These are phyloP conservation scores for Eutypella sp. DNA, from an alignment of 2,329 filamentous ascomycete species.

Conservation along the genomic window DNA sequence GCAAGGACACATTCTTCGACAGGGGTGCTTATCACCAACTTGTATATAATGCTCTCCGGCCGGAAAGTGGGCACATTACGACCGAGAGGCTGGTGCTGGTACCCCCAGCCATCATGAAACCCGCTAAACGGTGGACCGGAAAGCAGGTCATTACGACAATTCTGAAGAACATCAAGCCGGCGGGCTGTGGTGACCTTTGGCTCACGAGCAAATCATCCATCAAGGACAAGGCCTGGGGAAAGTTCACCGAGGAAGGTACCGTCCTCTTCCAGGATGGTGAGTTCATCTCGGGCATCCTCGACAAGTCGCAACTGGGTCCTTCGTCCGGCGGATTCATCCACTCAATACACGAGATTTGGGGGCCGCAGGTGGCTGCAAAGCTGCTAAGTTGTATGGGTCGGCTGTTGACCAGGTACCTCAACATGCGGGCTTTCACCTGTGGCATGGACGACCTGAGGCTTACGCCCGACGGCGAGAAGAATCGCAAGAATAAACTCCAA, in stretches of 20 bases:
- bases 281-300: constrained; percentile 83
- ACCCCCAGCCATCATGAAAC: constrained; percentile 76
- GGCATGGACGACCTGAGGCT: constrained; percentile 94
- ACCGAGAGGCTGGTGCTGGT: constrained; percentile 78
- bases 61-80: constrained; percentile 84
- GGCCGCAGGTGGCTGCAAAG: constrained; percentile 79
- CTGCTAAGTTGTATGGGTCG: constrained; percentile 85
- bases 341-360: constrained; percentile 88
- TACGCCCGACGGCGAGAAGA: constrained; percentile 70
- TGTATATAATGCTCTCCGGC: constrained; percentile 84
- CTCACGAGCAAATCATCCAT: constrained; percentile 77
- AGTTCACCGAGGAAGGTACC: constrained; percentile 67
- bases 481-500: constrained; percentile 63
- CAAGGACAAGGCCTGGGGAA: constrained; percentile 72
- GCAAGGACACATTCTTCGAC: constrained; percentile 85
- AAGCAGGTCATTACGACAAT: constrained; percentile 95
- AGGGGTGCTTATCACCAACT: constrained; percentile 86
- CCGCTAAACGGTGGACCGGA: constrained; percentile 81
- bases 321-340: constrained; percentile 84
- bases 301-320: constrained; percentile 92
- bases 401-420: constrained; percentile 80
- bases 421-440: constrained; percentile 93
- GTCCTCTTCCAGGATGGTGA: constrained; percentile 86
- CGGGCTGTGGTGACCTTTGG: constrained; percentile 69
- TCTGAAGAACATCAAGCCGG: constrained; percentile 83